Base-by-base conservation (phyloP, 345 rosid species). In the Hypericum perforatum region DNA sequence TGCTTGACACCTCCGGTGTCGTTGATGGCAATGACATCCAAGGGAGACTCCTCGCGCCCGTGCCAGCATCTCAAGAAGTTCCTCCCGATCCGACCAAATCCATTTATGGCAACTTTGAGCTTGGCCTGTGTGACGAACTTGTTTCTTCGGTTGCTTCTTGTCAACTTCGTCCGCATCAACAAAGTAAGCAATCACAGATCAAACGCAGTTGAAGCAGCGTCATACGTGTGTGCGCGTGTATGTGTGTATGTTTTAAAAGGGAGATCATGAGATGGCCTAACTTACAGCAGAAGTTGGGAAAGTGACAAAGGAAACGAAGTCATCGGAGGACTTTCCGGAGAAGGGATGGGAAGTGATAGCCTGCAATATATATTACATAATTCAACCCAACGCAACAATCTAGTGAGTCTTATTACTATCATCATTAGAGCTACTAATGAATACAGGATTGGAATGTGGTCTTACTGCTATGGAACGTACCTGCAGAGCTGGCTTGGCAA, bases 41-140 rank as follows among this genome's bases (percentile, higher is more conserved):
- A 70, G 10, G 88, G 95, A 5, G 97, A 89, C 70, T 89, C 87
- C 63, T 83, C 81, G 56, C 97, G 82, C 1, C 97, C 97, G 7
- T 89, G 97, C 97, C 95, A 89, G 64, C 97, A 89, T 67, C 97
- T 79, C 76, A 89, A 76, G 86, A 89, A 89, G 79, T 89, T 89
- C 75, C 97, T 77, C 3, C 97, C 97, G 22, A 89, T 86, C 58
- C 97, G 67, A 42, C 97, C 95, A 12, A 89, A 89, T 44, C 97
- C 97, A 11, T 89, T 89, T 45, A 89, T 89, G 16, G 97, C 97
- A 32, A 89, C 95, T 67, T 86, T 86, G 45, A 89, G 69, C 84
- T 89, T 86, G 1, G 94, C 97, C 76, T 76, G 84, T 1, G 74
- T 73, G 6, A 70, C 90, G 22, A 64, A 69, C 78, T 75, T 82